Base-by-base conservation (phyloP, 2,329 filamentous ascomycete species). In the Fusarium sp. region DNA sequence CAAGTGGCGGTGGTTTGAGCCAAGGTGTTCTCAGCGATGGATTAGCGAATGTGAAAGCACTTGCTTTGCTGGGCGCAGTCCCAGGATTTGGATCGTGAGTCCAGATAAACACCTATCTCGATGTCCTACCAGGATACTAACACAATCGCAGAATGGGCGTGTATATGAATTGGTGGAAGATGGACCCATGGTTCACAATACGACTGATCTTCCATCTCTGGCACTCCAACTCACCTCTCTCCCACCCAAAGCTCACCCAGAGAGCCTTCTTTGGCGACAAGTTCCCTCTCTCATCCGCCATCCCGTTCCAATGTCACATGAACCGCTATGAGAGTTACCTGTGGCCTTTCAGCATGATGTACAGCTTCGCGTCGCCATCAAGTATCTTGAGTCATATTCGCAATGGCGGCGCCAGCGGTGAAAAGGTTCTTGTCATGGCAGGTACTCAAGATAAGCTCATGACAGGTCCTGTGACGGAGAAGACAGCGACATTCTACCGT, bases 221-320 rank as follows among this genome's bases (percentile, higher is more conserved):
- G 76, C 86, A 88, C 74, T 82, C 86, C 19, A 84, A 84, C 66
- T 89, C 87, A 52, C 84, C 86, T 2, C 81, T 89, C 4, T 86
- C 85, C 3, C 86, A 85, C 23, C 85, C 85, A 0, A 74, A 76
- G n/a, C 80, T 89, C 18, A 83, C 86, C 3, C 82, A 82, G 25
- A 80, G 79, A 9, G 84, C 83, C 4, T 89, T 90, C 78, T 89
- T 89, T 76, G 84, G 85, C 54, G 72, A 82, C 0, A 69, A 77
- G 19, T 85, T 84, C 51, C 82, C 84, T 1, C 77, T 81, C 10
- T 69, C 77, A 4, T 78, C 83, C 10, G 81, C 88, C 4, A 55
- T 77, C 6, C 77, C 80, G 5, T 85, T 89, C 58, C 83, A 85
- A 70, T 72, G 75, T 4, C 80, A 81, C 7, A 79, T 86, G 63